Conservation (phyloP, 2,329 filamentous ascomycete genomes). For the Pestalotiopsis fici region DNA sequence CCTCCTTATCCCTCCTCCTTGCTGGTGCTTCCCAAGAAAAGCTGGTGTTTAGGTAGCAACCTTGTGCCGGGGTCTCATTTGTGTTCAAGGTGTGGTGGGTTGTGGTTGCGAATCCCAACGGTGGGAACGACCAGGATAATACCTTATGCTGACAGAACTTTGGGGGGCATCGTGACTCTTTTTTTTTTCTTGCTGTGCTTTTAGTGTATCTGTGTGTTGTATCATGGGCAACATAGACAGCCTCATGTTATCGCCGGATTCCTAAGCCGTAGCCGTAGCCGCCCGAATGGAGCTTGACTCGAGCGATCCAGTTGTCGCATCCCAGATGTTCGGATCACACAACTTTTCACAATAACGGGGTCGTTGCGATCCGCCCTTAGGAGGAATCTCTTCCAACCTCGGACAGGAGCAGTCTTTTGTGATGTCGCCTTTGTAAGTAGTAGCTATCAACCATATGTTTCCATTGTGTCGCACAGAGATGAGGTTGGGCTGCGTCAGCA, state of each 20-base stretch:
- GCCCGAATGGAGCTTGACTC: not conserved
- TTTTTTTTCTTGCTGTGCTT: not conserved
- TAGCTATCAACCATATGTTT: too few species aligned
- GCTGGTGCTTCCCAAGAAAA: not conserved
- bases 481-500: not conserved
- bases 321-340: not conserved
- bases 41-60: not conserved
- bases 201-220: not conserved
- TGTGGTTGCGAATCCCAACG: not conserved
- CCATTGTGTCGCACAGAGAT: not conserved
- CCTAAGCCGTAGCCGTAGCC: not conserved
- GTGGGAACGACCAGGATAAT: conserved; percentile 1
- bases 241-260: not conserved
- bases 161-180: not conserved
- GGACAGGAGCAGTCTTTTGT: not conserved
- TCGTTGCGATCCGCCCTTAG: not conserved
- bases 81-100: not conserved
- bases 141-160: not conserved
- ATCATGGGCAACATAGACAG: not conserved
- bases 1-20: not conserved
- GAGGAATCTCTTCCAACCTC: not conserved
- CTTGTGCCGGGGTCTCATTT: not conserved
- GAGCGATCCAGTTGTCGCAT: not conserved
- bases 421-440: not conserved
- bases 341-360: not conserved